A percentile compares a stretch with the other conserved stretches of the same genome.
These are phyloP conservation scores for Calonectria pteridis DNA, from an alignment of 2,329 filamentous ascomycete species.

Conservation along the genomic window DNA sequence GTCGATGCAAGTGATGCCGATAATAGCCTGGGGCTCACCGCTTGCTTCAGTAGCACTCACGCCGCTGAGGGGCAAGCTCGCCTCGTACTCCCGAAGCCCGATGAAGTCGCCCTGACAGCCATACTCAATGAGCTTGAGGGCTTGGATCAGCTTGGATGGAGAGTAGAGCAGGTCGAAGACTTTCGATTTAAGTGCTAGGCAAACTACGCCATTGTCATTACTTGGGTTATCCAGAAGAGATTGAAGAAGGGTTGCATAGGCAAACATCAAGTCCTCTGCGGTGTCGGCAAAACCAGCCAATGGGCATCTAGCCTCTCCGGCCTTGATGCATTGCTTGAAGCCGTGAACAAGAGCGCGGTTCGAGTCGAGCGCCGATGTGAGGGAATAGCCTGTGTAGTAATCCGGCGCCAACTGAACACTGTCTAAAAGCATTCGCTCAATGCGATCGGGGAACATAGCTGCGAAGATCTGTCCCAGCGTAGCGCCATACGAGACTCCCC, in stretches of 20 bases:
- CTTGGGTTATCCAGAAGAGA: not conserved
- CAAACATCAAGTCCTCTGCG: not conserved
- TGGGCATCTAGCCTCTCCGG: not conserved
- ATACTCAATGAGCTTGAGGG: not conserved
- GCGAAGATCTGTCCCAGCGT: not conserved
- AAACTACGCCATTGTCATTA: not conserved
- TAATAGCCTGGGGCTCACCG: not conserved
- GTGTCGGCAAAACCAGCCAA: not conserved
- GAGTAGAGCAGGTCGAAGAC: not conserved
- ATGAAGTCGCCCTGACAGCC: not conserved
- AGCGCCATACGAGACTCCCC: conserved; percentile 3
- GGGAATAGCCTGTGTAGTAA: not conserved
- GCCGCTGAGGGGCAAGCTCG: not conserved
- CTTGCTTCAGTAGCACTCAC: not conserved
- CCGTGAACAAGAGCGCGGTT: not conserved
- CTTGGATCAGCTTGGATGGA: not conserved
- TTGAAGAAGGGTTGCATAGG: not conserved
- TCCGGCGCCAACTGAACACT: not conserved
- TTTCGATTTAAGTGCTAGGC: not conserved
- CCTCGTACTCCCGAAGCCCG: not conserved
- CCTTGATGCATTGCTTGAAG: not conserved
- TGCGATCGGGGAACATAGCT: conserved; percentile 5
- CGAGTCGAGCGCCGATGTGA: not conserved
- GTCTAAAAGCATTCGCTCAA: conserved; percentile 2
- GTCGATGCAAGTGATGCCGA: not conserved